Evolutionary conservation across 371 early-diverging fungal species (phyloP).

Genomic region (Mucor circinelloides): DNA sequence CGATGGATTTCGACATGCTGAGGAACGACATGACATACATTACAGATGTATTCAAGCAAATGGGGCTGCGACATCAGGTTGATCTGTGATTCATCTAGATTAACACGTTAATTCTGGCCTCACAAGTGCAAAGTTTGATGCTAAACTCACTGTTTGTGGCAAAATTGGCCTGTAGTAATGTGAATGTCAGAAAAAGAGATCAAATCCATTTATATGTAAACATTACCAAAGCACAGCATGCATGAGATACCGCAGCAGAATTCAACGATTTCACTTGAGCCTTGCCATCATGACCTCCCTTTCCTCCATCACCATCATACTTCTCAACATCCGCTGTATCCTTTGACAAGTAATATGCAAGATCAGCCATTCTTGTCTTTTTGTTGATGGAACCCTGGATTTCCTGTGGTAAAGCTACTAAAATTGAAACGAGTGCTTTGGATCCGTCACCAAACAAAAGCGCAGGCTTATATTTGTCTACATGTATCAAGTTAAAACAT

Average conservation of each 20-base stretch:
- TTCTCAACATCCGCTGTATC: not conserved
- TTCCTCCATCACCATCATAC: not conserved
- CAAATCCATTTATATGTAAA: not conserved
- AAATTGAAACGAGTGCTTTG: conserved; percentile 44
- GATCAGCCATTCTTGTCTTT: conserved; percentile 10
- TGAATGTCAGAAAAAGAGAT: not conserved
- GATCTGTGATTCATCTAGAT: conserved; percentile 56
- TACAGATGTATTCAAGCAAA: conserved; percentile 47
- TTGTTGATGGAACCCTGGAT: not conserved
- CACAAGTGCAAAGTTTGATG: too few relatives aligned
- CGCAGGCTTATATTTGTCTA: conserved; percentile 58
- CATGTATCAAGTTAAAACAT: not conserved
- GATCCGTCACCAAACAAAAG: conserved; percentile 54
- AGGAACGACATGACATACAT: conserved; percentile 15
- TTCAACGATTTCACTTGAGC: conserved; percentile 10
- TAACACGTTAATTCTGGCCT: not conserved
- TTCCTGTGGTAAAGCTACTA: conserved; percentile 30
- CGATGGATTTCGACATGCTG: conserved; percentile 39
- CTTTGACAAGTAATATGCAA: conserved; percentile 16
- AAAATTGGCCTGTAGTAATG: conserved; percentile 50
- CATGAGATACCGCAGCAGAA: conserved; percentile 54
- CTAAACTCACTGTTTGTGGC: conserved; percentile 53
- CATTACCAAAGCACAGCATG: conserved; percentile 57
- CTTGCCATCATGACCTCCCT: not conserved
- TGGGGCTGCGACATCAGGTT: conserved; percentile 54